Base-by-base conservation (phyloP, 2,329 filamentous ascomycete species). In the Elsinoe batatas region DNA sequence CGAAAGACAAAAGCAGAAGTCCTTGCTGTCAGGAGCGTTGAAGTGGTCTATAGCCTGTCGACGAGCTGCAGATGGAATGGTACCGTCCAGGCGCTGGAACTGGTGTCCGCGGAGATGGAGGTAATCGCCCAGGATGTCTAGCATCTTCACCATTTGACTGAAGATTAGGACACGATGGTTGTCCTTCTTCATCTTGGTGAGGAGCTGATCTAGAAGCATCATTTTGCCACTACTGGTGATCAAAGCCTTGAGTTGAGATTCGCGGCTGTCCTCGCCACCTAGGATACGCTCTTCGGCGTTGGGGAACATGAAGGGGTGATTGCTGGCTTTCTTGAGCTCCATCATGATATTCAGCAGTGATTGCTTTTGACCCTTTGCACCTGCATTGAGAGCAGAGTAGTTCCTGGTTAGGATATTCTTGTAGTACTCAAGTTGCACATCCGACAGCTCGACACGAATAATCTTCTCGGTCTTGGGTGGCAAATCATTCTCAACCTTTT, bases 81-180 rank as follows among this genome's bases (percentile, higher is more conserved):
- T 98, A 62, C 93, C 93, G 67, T 98, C 93, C 6, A 98, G 80
- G 15, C 93, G 82, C 68, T 98, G 94, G 67, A 93, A 97, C 58
- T 93, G 84, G 70, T 97, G 94, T n/a, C 91, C 90, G 60, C 93
- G 86, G 54, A 93, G 80, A 53, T 89, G 87, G 61, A 97, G 81
- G 67, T 98, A 98, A 65, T 98, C 91, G 44, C 89, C 88, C 1
- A 98, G 78, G 54, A 98, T 93, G 65, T 98, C 91, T 18, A 98
- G 80, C 87, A 98, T 97, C 68, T 89, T 94, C 35, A 98, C 94
- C 93, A 98, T 98, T 68, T 98, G 93, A 69, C 91, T 97, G 76
- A 98, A 98, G 61, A 98, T 97, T 60, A 98, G 75, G 11, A 98
- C 94, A 55, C 93, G 88, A 71, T 98, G 93, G 47, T 88, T 89